Evolutionary conservation across 2,329 filamentous ascomycete species (phyloP).

Genomic region (Xenosphaeropsis pyriputrescens): DNA sequence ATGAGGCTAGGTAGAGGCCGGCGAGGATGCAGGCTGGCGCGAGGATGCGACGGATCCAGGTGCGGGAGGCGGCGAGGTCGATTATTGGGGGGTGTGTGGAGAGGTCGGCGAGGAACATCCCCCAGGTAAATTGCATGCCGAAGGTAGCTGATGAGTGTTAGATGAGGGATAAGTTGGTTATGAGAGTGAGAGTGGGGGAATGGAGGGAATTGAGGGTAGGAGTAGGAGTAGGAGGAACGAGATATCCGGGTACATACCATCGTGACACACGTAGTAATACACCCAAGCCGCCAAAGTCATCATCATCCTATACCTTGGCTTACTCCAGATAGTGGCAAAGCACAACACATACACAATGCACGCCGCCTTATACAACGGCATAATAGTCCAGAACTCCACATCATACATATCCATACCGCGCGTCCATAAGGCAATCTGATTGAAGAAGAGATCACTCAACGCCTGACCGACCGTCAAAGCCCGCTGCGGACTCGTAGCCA

Average conservation of each 20-base stretch:
- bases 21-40: constrained; percentile 29
- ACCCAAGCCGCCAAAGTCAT: constrained; percentile 25
- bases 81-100: constrained; percentile 28
- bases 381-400: constrained; percentile 37
- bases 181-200: not conserved
- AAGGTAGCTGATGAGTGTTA: constrained; percentile 19
- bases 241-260: constrained; percentile 3
- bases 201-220: not conserved
- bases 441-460: constrained; percentile 23
- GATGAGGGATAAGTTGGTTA: not conserved
- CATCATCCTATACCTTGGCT: constrained; percentile 27
- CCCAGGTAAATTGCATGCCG: constrained; percentile 39
- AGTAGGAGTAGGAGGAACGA: not conserved
- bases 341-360: constrained; percentile 34
- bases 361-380: constrained; percentile 33
- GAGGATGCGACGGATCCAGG: constrained; percentile 15
- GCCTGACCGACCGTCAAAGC: no score
- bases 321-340: constrained; percentile 23
- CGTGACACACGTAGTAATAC: constrained; percentile 13
- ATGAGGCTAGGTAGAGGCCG: constrained; percentile 39
- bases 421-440: constrained; percentile 32
- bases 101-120: constrained; percentile 41
- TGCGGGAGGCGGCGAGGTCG: constrained; percentile 5
- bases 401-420: constrained; percentile 31
- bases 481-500: constrained; percentile 27